phyloP scores from a whole-genome alignment of 1,284 basidiomycete species.

The Sanguinoderma infundibulare region DNA sequence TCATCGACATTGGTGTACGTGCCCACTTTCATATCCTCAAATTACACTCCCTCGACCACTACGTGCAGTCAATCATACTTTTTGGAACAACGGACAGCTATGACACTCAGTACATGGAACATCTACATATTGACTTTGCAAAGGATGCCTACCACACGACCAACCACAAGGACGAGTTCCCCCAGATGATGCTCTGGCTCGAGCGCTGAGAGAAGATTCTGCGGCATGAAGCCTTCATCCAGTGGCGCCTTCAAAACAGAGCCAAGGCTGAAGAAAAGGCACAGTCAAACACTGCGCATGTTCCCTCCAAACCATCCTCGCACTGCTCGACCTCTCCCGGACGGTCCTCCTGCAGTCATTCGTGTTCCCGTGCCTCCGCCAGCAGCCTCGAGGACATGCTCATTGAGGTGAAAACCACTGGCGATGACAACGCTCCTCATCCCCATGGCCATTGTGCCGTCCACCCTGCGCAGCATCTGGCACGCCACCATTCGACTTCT shows the following conservation, averaged over 20 bases:
- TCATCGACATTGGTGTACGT: slow-evolving; percentile 18
- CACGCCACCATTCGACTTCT: too few species aligned
- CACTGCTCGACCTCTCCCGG: not conserved
- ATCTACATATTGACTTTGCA: slow-evolving; percentile 33
- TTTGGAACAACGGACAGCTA: slow-evolving; percentile 10
- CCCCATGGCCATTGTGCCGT: too few species aligned
- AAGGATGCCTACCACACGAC: slow-evolving; percentile 33
- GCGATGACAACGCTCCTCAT: too few species aligned
- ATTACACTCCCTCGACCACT: slow-evolving; percentile 9
- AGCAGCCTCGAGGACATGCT: too few species aligned
- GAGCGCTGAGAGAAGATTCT: slow-evolving; percentile 31
- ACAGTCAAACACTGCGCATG: too few species aligned
- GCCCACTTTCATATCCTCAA: slow-evolving; percentile 32
- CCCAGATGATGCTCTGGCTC: slow-evolving; percentile 43
- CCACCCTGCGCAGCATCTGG: too few species aligned
- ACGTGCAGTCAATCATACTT: not conserved
- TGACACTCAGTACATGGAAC: slow-evolving; percentile 20
- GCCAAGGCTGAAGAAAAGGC: too few species aligned
- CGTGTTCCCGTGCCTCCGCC: too few species aligned
- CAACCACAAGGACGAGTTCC: slow-evolving; percentile 38
- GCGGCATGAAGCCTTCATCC: slow-evolving; percentile 2
- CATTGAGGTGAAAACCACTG: too few species aligned
- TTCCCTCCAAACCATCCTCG: not conserved
- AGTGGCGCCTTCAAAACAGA: slow-evolving; percentile 12
- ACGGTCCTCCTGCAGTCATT: not conserved